Percentiles rank a stretch among this genome's conserved stretches.
Conservation (phyloP, 176 grass and related monocot species). For the Elymus sibiricus region DNA sequence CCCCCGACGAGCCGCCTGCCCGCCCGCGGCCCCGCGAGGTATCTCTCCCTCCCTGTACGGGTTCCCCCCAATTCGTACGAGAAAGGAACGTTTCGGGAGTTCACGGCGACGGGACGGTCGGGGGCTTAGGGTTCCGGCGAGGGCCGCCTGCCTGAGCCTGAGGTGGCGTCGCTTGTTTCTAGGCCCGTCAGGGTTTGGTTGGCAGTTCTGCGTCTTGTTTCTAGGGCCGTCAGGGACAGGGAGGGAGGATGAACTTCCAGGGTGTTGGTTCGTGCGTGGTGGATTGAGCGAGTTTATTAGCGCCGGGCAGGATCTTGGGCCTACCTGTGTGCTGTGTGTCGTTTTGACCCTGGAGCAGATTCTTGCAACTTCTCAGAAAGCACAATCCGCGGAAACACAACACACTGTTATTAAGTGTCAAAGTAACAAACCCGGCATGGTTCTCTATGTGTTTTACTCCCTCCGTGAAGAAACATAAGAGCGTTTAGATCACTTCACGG, state of each 20-base stretch:
- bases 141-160: background rate
- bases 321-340: background rate
- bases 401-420: background rate
- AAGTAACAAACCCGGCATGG: background rate
- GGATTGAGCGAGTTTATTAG: background rate
- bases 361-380: background rate
- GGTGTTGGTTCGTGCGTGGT: background rate
- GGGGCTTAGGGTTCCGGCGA: conserved; percentile 21
- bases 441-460: background rate
- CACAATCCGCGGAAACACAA: too few species aligned
- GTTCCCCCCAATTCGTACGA: too few species aligned
- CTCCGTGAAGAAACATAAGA: too few species aligned
- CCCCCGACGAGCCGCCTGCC: background rate
- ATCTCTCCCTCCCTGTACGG: background rate
- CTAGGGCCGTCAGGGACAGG: background rate
- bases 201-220: background rate
- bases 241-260: background rate
- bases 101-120: background rate
- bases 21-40: background rate
- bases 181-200: background rate
- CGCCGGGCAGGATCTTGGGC: background rate
- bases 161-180: background rate
- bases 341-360: background rate
- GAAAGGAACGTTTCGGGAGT: background rate
- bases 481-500: too few species aligned